Percentiles rank a stretch among this genome's conserved stretches.
phyloP scores from a whole-genome alignment of 2,329 filamentous ascomycete species.

The Verticillium zaregamsianum region DNA sequence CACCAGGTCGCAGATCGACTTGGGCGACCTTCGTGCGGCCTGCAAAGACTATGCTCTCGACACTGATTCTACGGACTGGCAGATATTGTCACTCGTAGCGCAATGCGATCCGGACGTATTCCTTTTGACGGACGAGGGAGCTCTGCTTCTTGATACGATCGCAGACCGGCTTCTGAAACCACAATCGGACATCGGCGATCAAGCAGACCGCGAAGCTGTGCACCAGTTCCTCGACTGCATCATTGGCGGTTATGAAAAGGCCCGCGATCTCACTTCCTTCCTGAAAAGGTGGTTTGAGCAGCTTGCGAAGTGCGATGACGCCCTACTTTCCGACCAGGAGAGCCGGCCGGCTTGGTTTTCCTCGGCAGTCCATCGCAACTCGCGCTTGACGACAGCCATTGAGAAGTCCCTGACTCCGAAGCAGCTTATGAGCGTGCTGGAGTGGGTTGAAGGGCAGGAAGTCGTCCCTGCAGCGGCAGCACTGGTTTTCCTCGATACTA shows the following conservation, averaged over 20 bases:
- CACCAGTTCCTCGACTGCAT: conserved; percentile 36
- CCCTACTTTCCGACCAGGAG: conserved; percentile 6
- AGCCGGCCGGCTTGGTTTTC: conserved; percentile 21
- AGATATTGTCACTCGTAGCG: conserved; percentile 33
- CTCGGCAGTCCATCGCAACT: conserved; percentile 9
- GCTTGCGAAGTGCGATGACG: conserved; percentile 27
- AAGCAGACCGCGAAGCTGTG: conserved; percentile 17
- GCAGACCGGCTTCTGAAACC: conserved; percentile 28
- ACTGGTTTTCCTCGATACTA: conserved; percentile 37
- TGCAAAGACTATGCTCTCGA: conserved; percentile 38
- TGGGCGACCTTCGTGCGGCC: conserved; percentile 34
- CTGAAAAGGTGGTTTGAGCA: conserved; percentile 42
- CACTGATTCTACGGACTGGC: conserved; percentile 34
- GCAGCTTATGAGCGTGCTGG: conserved; percentile 38
- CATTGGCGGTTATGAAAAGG: conserved; percentile 38
- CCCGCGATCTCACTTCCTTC: conserved; percentile 40
- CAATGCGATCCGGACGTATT: conserved; percentile 45
- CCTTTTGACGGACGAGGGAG: conserved; percentile 30
- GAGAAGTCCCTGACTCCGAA: conserved; percentile 39
- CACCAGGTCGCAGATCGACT: conserved; percentile 26
- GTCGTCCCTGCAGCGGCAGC: conserved; percentile 24
- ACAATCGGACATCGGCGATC: conserved; percentile 8
- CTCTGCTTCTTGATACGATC: conserved; percentile 32
- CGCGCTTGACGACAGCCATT: conserved; percentile 18
- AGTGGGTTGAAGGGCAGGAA: conserved; percentile 34